Evolutionary conservation across 208 protist genomes (phyloP), one percentile per base, ranked within the genome.

Genomic region (Hexamita inflata): DNA sequence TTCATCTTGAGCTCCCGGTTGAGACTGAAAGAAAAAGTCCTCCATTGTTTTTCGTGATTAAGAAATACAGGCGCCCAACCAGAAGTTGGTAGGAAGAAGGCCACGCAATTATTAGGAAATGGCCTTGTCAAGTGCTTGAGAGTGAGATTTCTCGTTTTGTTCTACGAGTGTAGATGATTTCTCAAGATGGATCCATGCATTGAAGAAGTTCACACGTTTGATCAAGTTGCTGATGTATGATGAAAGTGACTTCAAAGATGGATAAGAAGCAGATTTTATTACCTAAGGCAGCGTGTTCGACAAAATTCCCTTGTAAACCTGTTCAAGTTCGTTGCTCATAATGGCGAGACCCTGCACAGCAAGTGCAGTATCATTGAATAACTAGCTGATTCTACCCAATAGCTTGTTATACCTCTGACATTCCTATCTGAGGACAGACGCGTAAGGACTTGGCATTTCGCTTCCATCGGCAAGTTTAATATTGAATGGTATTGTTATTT

Each of bases 341-440:
- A 97, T 92, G 26, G 96, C 90, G 73, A 94, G 85, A 39, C 95
- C 94, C 73, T 94, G 93, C 77, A 97, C 87, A 11, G 92, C 94
- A 64, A 85, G 81, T 28, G 90, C 80, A 32, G 98, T 79, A 32
- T 90, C 89, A 76, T 93, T 90, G 75, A 96, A 92, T 26, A 92
- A 90, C 19, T 75, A 68, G 73, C 85, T 86, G 7, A 96, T 90
- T 79, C 90, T 88, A 1, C 67, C 74, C 49, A 96, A 84, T 42
- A 96, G 82, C 7, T 86, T 86, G 85, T 96, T 95, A 84, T 94
- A 98, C 78, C 93, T 90, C 60, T 90, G 87, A 74, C 94, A 82
- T 87, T 97, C 94, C 78, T 95, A 92, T 41, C 13, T 38, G 15
- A 78, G 59, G 2, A 77, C 70, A n/a, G 62, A 58, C 7, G 1